Conservation (phyloP, 2,329 filamentous ascomycete species). For the Thyridium curvatum region DNA sequence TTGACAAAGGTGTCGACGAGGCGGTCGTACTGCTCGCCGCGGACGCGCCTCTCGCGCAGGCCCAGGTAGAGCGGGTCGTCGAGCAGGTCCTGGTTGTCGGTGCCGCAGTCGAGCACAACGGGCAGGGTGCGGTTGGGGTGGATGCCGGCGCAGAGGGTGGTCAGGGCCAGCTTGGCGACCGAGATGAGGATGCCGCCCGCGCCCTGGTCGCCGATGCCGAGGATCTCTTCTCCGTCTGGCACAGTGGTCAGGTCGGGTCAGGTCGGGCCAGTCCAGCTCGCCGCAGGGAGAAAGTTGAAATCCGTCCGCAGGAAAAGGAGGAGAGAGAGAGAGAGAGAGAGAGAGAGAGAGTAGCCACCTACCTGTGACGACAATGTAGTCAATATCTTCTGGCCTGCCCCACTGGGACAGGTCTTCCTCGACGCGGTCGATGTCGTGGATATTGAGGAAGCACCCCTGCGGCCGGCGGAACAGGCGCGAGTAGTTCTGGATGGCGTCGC, state of each 20-base stretch:
- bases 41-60: conserved; percentile 56
- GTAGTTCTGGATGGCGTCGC: conserved; percentile 81
- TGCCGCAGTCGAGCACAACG: conserved; percentile 81
- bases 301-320: too few species aligned
- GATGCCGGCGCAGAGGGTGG: conserved; percentile 80
- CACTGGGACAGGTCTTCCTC: conserved; percentile 62
- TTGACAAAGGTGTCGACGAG: conserved; percentile 72
- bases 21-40: conserved; percentile 67
- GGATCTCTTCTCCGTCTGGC: conserved; percentile 60
- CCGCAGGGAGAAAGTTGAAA: too few species aligned
- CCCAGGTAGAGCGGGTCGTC: conserved; percentile 77
- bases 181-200: conserved; percentile 81
- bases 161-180: conserved; percentile 74
- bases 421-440: conserved; percentile 60
- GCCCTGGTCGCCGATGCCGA: conserved; percentile 86
- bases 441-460: conserved; percentile 76
- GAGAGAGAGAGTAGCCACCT: too few species aligned
- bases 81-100: conserved; percentile 69
- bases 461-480: conserved; percentile 71
- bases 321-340: too few species aligned
- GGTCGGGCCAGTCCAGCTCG: too few species aligned
- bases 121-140: conserved; percentile 73
- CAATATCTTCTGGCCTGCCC: conserved; percentile 67
- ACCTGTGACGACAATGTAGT: conserved; percentile 85
- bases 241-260: conserved; percentile 9